phyloP scores from a whole-genome alignment of 148 eudicot genomes.

The Heliosperma pusillum region DNA sequence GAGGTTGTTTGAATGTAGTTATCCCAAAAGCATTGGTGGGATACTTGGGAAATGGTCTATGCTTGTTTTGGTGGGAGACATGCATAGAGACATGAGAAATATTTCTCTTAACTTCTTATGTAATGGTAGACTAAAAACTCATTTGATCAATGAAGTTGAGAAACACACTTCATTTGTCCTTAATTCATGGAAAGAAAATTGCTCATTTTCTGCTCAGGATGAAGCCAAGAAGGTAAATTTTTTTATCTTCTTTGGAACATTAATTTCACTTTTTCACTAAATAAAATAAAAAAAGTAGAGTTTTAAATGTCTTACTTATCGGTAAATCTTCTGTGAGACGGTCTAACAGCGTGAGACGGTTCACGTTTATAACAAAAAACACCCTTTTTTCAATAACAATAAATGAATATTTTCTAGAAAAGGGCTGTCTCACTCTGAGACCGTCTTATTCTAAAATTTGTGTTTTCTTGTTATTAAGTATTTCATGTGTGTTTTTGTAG shows the following conservation, averaged over 20 bases:
- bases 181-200: constrained; percentile 61
- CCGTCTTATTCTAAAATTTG: too few species aligned
- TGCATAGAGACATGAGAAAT: constrained; percentile 90
- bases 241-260: background rate
- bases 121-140: constrained; percentile 75
- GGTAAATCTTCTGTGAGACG: too few species aligned
- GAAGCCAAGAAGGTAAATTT: constrained; percentile 82
- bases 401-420: too few species aligned
- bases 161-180: constrained; percentile 66
- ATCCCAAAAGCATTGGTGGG: constrained; percentile 93
- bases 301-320: background rate
- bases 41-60: constrained; percentile 99
- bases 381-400: too few species aligned
- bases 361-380: too few species aligned
- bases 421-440: too few species aligned
- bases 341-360: too few species aligned
- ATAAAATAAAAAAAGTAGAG: background rate
- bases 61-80: constrained; percentile 88
- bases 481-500: constrained; percentile 28
- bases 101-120: constrained; percentile 87
- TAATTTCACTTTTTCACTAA: background rate
- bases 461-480: background rate
- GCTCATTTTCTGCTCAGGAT: constrained; percentile 77
- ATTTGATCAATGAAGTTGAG: constrained; percentile 79
- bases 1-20: constrained; percentile 80